Evolutionary conservation across 1,139 yeast species (phyloP), one percentile per base, ranked within the genome.

Genomic region (Geotrichum australiense): DNA sequence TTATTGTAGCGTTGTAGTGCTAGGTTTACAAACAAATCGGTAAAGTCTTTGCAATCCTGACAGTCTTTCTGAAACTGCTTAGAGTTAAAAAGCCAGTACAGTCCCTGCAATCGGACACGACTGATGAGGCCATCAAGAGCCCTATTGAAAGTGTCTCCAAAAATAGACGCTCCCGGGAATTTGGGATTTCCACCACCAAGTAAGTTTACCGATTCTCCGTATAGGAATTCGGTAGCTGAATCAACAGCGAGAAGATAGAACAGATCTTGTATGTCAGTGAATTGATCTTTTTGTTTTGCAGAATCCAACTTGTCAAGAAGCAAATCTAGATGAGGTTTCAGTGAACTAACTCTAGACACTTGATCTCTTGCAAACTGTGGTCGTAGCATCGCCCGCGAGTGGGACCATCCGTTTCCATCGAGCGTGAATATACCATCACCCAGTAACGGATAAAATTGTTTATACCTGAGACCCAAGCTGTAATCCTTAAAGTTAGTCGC

Each of bases 351-450:
- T 47, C 74, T 76, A 18, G 73, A 68, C 37, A 75, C 66, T 55
- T 74, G 76, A 47, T 73, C 76, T 48, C 77, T 62, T 22, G 72
- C 65, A 58, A 75, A 75, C 55, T 73, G 79, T 2, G 80, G 80
- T 45, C 78, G 64, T 50, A 75, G 67, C 74, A 75, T 62, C 2
- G 76, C 70, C 35, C 80, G 61, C 14, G 77, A 69, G 53, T 73
- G 76, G 50, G 71, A 68, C 80, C 80, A 75, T 1, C 71, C 73
- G 34, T 59, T 62, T 11, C 74, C 75, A 49, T 73, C 78, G 33
- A 73, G 64, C 2, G 78, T 73, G 58, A 75, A 75, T 40, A 75
- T 73, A 2, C 80, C 80, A 46, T 72, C 70, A 7, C 80, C 80
- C 35, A 75, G 61, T 25, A 72, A 55, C 2, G 74, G 72, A 28